Evolutionary conservation across 1,284 basidiomycete species (phyloP).

Genomic region (Apiotrichum laibachii): DNA sequence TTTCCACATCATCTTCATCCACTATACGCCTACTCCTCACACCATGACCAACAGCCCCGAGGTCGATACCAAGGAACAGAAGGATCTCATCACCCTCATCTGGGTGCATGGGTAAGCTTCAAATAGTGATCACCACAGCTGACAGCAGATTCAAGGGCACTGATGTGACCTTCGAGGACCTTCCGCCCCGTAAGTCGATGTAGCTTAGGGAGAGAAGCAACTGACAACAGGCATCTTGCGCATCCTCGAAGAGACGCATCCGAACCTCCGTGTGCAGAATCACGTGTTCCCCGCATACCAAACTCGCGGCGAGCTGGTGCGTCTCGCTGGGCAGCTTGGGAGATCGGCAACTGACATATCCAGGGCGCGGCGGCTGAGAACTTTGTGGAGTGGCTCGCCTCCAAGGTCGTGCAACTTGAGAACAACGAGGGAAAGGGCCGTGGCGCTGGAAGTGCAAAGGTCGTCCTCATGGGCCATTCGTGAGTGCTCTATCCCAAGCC

Average conservation of each 20-base stretch:
- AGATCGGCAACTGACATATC: not conserved
- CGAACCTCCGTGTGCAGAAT: conserved; percentile 62
- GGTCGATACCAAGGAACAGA: conserved; percentile 6
- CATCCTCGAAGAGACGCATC: conserved; percentile 58
- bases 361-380: conserved; percentile 75
- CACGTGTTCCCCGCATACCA: conserved; percentile 86
- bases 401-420: conserved; percentile 72
- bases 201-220: too few relatives aligned
- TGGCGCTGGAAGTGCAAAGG: conserved; percentile 72
- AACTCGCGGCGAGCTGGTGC: conserved; percentile 82
- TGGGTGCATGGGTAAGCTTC: conserved; percentile 51
- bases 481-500: conserved; percentile 39
- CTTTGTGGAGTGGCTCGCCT: conserved; percentile 85
- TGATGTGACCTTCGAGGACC: conserved; percentile 51
- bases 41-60: not conserved
- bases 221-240: conserved; percentile 65
- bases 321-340: conserved; percentile 30
- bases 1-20: not conserved
- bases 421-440: conserved; percentile 61
- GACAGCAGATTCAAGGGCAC: conserved; percentile 51
- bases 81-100: conserved; percentile 49
- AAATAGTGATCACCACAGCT: not conserved
- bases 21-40: not conserved
- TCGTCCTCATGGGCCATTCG: conserved; percentile 91
- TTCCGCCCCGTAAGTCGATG: conserved; percentile 43